Percentiles rank a stretch among this genome's conserved stretches.
phyloP scores from a whole-genome alignment of 208 protist species.

The Leptomonas seymouri region DNA sequence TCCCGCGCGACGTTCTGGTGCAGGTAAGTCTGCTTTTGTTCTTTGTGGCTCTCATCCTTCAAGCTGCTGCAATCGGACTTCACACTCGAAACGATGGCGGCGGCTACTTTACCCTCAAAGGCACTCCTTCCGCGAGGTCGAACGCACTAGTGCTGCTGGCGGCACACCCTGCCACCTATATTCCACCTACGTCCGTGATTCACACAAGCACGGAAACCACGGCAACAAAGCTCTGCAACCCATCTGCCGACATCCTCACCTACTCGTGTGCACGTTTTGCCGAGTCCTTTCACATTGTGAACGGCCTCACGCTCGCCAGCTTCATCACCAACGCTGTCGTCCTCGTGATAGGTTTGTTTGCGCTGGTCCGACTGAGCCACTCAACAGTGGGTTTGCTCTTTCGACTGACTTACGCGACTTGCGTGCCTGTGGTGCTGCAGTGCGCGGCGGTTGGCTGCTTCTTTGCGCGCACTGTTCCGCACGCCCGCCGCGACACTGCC shows the following conservation, averaged over 20 bases:
- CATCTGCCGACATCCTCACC: constrained; percentile 25
- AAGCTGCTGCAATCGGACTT: constrained; percentile 48
- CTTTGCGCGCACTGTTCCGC: constrained; percentile 37
- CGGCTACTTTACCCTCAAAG: constrained; percentile 36
- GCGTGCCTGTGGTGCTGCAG: constrained; percentile 50
- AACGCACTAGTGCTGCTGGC: constrained; percentile 37
- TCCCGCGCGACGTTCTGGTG: constrained; percentile 56
- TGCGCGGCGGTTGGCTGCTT: constrained; percentile 50
- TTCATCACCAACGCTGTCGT: constrained; percentile 52
- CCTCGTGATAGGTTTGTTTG: constrained; percentile 40
- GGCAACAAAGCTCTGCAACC: constrained; percentile 42
- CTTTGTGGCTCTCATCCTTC: constrained; percentile 46
- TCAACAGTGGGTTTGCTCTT: constrained; percentile 40
- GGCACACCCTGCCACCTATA: constrained; percentile 41
- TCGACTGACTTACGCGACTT: constrained; percentile 18
- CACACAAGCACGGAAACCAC: constrained; percentile 1
- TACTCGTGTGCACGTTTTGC: constrained; percentile 60
- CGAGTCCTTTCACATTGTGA: constrained; percentile 53
- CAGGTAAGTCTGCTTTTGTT: constrained; percentile 45
- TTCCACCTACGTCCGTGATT: not conserved
- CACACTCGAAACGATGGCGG: constrained; percentile 30
- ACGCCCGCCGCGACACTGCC: constrained; percentile 36
- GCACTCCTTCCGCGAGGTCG: constrained; percentile 1
- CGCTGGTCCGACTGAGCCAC: constrained; percentile 36
- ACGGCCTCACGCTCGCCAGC: constrained; percentile 47